Conservation (phyloP, 176 grass and related monocot species). For the Oryza coarctata region DNA sequence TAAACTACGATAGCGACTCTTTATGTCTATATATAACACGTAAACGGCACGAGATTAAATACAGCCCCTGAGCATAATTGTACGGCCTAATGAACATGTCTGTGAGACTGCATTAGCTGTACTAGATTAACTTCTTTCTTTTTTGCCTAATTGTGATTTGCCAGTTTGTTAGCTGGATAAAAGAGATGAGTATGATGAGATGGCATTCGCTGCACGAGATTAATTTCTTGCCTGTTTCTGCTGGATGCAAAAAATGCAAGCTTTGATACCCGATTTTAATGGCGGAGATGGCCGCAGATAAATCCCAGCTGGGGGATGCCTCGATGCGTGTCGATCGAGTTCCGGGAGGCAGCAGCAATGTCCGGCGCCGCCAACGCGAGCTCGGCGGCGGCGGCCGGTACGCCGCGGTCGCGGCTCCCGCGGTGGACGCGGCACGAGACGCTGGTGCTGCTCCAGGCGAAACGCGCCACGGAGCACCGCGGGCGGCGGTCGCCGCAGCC, state of each 20-base stretch:
- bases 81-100: neutral
- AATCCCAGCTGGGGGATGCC: slow-evolving; percentile 8
- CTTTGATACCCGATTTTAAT: slow-evolving; percentile 37
- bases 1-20: too few species aligned
- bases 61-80: too few species aligned
- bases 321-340: neutral
- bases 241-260: slow-evolving; percentile 1
- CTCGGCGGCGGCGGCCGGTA: slow-evolving; percentile 9
- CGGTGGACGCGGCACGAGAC: slow-evolving; percentile 71
- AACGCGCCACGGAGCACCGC: slow-evolving; percentile 42
- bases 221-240: slow-evolving; percentile 21
- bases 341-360: neutral
- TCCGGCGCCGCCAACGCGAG: slow-evolving; percentile 9
- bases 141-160: neutral
- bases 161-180: slow-evolving; percentile 1
- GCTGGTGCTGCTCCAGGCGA: slow-evolving; percentile 53
- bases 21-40: too few species aligned
- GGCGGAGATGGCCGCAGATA: slow-evolving; percentile 26
- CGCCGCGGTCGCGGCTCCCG: slow-evolving; percentile 44
- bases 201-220: slow-evolving; percentile 13
- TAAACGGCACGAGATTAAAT: too few species aligned
- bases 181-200: neutral
- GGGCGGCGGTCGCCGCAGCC: slow-evolving; percentile 25
- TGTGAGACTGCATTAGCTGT: neutral
- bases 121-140: neutral